A percentile compares a stretch with the other conserved stretches of the same genome.
Conservation (phyloP, 345 rosid genomes). For the Pistacia atlantica region DNA sequence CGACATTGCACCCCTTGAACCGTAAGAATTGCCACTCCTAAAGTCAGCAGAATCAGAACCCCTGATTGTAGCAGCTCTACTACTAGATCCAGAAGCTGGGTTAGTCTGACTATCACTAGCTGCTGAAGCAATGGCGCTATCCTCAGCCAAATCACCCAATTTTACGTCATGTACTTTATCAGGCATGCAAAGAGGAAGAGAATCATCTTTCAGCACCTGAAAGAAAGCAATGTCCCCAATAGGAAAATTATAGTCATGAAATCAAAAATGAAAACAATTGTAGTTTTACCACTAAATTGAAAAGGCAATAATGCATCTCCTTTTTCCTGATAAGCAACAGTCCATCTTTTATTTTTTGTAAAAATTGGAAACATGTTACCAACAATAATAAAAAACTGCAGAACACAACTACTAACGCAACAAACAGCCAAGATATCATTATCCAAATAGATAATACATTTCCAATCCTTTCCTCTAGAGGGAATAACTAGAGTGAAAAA, state of each 20-base stretch:
- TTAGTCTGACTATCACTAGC: slow-evolving; percentile 59
- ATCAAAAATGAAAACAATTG: not conserved
- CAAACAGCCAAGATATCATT: not conserved
- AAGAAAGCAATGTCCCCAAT: slow-evolving; percentile 16
- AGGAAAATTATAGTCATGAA: slow-evolving; percentile 6
- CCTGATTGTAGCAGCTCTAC: slow-evolving; percentile 68
- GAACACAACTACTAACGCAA: not conserved
- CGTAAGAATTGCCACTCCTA: slow-evolving; percentile 66
- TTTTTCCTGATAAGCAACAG: not conserved
- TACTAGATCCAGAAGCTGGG: slow-evolving; percentile 81
- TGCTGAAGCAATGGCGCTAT: slow-evolving; percentile 42
- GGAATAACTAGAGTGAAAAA: not conserved
- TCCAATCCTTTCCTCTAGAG: not conserved
- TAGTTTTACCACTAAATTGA: not conserved
- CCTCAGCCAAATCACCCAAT: slow-evolving; percentile 84
- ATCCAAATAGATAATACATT: not conserved
- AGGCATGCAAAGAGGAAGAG: slow-evolving; percentile 87
- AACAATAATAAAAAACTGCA: not conserved
- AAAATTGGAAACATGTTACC: not conserved
- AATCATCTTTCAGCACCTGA: slow-evolving; percentile 86
- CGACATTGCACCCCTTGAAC: slow-evolving; percentile 93
- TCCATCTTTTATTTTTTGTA: not conserved
- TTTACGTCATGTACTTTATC: slow-evolving; percentile 97
- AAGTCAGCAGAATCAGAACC: slow-evolving; percentile 77
- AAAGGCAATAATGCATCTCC: not conserved